Evolutionary conservation across 768 basidiomycete species (phyloP).

Genomic region (Kwoniella mangroviensis): DNA sequence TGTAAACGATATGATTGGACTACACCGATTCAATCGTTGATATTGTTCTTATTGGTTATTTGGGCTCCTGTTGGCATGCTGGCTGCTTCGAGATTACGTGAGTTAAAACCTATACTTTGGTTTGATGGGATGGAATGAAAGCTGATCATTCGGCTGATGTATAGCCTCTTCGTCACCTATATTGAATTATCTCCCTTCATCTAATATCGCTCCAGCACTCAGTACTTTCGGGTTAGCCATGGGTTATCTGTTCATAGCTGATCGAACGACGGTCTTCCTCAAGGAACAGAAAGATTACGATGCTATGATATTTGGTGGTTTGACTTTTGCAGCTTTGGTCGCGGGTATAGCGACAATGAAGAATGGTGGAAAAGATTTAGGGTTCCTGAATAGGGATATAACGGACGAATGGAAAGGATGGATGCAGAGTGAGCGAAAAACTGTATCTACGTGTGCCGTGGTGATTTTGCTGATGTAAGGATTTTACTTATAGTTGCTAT

Average conservation of each 20-base stretch:
- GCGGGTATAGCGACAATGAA: slow-evolving; percentile 71
- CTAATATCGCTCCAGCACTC: slow-evolving; percentile 60
- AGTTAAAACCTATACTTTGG: slow-evolving; percentile 8
- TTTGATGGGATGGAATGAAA: no score
- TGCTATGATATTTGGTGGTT: slow-evolving; percentile 67
- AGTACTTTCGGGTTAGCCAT: slow-evolving; percentile 71
- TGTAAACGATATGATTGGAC: slow-evolving; percentile 78
- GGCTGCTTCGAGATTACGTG: slow-evolving; percentile 53
- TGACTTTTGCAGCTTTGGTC: slow-evolving; percentile 65
- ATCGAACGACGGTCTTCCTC: slow-evolving; percentile 82
- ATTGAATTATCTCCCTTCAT: slow-evolving; percentile 39
- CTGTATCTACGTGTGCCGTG: no score
- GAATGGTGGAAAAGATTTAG: slow-evolving; percentile 77
- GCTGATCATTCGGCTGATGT: not conserved
- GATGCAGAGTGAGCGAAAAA: slow-evolving; percentile 79
- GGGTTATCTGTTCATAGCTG: slow-evolving; percentile 74
- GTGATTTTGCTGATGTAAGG: slow-evolving; percentile 17
- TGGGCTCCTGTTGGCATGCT: slow-evolving; percentile 64
- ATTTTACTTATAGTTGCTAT: slow-evolving; percentile 68
- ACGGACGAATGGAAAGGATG: slow-evolving; percentile 98
- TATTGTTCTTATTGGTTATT: slow-evolving; percentile 47
- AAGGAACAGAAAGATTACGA: slow-evolving; percentile 88
- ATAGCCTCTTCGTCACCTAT: slow-evolving; percentile 36
- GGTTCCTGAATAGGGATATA: slow-evolving; percentile 87
- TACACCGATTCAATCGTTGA: slow-evolving; percentile 56